Conservation (phyloP, 1,284 basidiomycete genomes). For the Flammula alnicola region DNA sequence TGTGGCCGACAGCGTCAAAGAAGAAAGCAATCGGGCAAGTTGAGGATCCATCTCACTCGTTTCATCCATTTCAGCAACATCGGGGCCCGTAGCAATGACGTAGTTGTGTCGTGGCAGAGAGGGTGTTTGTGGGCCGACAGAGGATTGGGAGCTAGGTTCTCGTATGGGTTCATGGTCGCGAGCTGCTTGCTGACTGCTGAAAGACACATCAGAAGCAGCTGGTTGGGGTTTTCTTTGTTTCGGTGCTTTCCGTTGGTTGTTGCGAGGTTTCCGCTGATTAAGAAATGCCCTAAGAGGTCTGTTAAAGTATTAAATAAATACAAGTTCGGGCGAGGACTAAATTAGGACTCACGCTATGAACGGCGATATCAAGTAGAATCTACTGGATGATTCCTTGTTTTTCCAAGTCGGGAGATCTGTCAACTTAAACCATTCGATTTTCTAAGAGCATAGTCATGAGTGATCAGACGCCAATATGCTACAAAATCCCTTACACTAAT, state of each 20-base stretch:
- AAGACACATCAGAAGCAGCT: conserved; percentile 22
- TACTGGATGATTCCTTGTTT: conserved; percentile 72
- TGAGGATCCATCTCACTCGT: no score
- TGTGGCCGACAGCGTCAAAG: conserved; percentile 65
- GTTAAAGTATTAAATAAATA: conserved; percentile 9
- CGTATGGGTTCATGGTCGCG: conserved; percentile 41
- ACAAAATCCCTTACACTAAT: conserved; percentile 80
- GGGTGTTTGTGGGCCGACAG: conserved; percentile 66
- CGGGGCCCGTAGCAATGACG: conserved; percentile 28
- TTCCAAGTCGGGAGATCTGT: conserved; percentile 94
- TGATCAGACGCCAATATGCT: conserved; percentile 5
- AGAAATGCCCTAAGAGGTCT: conserved; percentile 74
- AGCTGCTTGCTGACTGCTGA: conserved; percentile 16
- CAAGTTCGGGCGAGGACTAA: neutral
- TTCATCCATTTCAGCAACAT: conserved; percentile 36
- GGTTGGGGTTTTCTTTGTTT: conserved; percentile 31
- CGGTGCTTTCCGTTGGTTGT: conserved; percentile 31
- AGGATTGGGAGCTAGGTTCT: conserved; percentile 70
- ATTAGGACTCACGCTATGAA: conserved; percentile 79
- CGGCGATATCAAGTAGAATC: conserved; percentile 95
- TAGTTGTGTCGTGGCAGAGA: conserved; percentile 54
- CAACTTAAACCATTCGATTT: conserved; percentile 96
- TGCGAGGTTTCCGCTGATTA: conserved; percentile 53
- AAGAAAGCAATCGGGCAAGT: conserved; percentile 67
- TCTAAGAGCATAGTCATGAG: conserved; percentile 51